Evolutionary conservation across 192 early-diverging fungal genomes (phyloP).

Genomic region (Mycoemilia scoparia): DNA sequence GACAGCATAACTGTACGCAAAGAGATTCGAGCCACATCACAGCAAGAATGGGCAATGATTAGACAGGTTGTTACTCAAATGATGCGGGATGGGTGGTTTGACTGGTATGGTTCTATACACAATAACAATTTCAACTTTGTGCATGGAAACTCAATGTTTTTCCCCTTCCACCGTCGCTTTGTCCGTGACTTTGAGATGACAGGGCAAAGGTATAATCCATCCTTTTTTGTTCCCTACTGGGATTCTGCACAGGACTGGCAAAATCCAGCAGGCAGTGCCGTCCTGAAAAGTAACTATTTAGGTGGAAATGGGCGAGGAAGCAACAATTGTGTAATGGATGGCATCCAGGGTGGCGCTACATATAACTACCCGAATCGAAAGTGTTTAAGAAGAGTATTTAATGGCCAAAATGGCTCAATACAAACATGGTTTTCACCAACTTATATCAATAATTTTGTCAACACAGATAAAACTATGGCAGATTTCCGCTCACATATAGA

Average conservation of each 20-base stretch:
- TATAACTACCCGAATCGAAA: conserved; percentile 11
- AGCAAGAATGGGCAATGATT: conserved; percentile 23
- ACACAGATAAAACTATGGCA: conserved; percentile 7
- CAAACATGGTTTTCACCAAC: conserved; percentile 19
- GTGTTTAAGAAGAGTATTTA: conserved; percentile 15
- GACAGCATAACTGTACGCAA: too few species aligned
- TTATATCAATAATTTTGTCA: conserved; percentile 19
- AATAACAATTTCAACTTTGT: conserved; percentile 15
- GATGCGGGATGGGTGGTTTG: conserved; percentile 13
- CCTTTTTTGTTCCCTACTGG: conserved; percentile 25
- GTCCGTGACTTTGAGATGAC: conserved; percentile 26
- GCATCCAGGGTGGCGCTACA: conserved; percentile 14
- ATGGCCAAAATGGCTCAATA: conserved; percentile 9
- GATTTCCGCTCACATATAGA: conserved; percentile 27
- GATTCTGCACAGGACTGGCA: conserved; percentile 16
- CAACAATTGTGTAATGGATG: conserved; percentile 6
- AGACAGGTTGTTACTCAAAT: conserved; percentile 8
- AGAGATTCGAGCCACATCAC: too few species aligned
- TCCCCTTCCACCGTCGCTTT: conserved; percentile 30
- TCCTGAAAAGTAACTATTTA: conserved; percentile 7
- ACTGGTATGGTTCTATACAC: conserved; percentile 18
- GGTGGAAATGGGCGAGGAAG: conserved; percentile 19
- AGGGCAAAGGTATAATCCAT: conserved; percentile 12
- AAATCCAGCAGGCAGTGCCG: conserved; percentile 11
- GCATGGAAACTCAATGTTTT: conserved; percentile 22